phyloP scores from a whole-genome alignment of 257 asterid genomes.

The Ophiorrhiza pumila region DNA sequence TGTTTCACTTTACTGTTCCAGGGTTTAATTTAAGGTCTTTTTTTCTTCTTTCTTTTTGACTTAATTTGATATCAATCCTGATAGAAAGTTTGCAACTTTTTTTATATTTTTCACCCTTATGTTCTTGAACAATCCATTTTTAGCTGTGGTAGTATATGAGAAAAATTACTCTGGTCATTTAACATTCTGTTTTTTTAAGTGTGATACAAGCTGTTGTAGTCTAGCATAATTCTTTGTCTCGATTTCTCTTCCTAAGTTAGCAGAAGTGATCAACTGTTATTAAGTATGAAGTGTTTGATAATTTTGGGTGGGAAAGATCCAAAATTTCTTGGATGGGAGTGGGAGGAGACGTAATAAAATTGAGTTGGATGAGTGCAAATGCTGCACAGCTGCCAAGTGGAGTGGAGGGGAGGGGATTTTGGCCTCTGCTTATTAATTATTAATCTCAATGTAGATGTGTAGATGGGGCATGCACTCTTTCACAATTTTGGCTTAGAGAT shows the following conservation, averaged over 20 bases:
- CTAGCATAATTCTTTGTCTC: neutral
- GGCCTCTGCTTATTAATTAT: neutral
- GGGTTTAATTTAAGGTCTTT: conserved; percentile 9
- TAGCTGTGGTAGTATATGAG: neutral
- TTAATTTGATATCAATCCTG: conserved; percentile 5
- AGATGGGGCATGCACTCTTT: conserved; percentile 1
- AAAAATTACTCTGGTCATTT: conserved; percentile 6
- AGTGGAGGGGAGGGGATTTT: neutral
- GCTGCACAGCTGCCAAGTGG: conserved; percentile 4
- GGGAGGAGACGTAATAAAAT: neutral
- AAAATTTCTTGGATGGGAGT: neutral
- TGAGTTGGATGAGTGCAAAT: neutral
- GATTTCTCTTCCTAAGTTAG: neutral
- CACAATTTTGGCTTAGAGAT: neutral
- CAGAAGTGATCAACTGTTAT: neutral
- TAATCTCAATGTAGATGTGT: neutral
- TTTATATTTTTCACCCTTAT: neutral
- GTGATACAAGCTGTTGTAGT: neutral
- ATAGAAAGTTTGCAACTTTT: conserved; percentile 13
- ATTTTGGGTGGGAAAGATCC: conserved; percentile 4
- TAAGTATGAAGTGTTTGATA: neutral
- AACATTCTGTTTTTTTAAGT: neutral
- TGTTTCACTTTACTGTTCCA: conserved; percentile 18
- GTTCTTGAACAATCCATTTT: neutral
- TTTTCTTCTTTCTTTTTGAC: neutral